Evolutionary conservation across 768 basidiomycete genomes (phyloP), one percentile per base, ranked within the genome.

Genomic region (Baorangia bicolor): DNA sequence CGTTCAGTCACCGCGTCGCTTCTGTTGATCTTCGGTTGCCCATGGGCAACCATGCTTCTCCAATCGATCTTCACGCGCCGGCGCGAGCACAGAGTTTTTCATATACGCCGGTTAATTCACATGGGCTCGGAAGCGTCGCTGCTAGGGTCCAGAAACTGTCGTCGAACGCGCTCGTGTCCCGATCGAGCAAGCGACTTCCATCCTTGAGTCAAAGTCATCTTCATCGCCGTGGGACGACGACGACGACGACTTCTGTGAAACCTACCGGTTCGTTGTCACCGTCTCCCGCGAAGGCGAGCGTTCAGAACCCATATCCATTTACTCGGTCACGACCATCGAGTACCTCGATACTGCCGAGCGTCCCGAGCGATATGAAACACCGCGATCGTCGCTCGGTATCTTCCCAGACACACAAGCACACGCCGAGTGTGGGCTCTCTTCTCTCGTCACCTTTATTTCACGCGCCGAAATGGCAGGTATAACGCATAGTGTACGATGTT

Each of bases 21-120:
- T 67, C 56, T 12, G 57, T 58, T 20, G 67, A 66, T 61, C 67
- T 57, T 37, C 42, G 51, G 51, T 44, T 55, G 40, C 47, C 60
- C 8, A 56, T 61, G 13, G 14, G 2, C 18, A 16, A 20, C 33
- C 35, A 3, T 30, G 53, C 66, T 64, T 69, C 66, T 69, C 54
- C 56, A 27, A 61, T 46, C 37, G 67, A 69, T 69, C 53, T 52
- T 50, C 66, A 50, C 28, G 8, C 48, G 2, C 58, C 63, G 23
- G 49, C 48, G 16, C 53, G 60, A 33, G 41, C 66, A 47, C 56
- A 49, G 20, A 51, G 65, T 46, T 16, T 64, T 39, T 40, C 55
- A 28, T 40, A n/a, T 53, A 28, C 34, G 21, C 28, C 48, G 23
- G 49, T 40, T 8, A 4, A 37, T 34, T 18, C 51, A 37, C 60